These are phyloP conservation scores for Lachnellula hyalina DNA, from an alignment of 2,329 filamentous ascomycete genomes.

Conservation along the genomic window DNA sequence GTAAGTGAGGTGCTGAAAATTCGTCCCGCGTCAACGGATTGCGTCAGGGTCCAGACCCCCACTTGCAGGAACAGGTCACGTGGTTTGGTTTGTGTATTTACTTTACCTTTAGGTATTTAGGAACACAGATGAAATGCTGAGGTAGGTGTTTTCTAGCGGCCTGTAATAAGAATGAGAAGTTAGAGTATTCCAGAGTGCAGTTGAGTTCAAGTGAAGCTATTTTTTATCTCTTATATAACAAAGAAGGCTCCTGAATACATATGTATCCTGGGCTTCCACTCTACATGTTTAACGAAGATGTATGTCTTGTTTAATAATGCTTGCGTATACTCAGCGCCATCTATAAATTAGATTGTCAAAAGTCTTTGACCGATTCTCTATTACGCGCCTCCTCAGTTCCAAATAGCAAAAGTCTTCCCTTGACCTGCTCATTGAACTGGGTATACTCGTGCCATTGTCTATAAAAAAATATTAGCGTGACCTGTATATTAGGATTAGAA, in stretches of 20 bases:
- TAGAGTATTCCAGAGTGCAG: no score
- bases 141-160: background rate
- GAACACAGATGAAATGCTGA: background rate
- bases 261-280: background rate
- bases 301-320: no score
- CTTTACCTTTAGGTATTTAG: no score
- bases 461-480: background rate
- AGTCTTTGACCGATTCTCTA: background rate
- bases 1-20: no score
- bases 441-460: constrained; percentile 24
- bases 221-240: no score
- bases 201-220: background rate
- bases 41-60: background rate
- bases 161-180: no score
- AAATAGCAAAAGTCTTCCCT: background rate
- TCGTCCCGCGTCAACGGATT: background rate
- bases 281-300: background rate
- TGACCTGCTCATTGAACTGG: constrained; percentile 11
- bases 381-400: background rate
- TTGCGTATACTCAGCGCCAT: background rate
- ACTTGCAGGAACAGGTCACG: no score
- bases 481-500: background rate
- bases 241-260: no score
- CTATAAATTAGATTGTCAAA: background rate
- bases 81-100: no score